These are phyloP conservation scores for Saturnispora saitoi DNA, from an alignment of 805 yeast genomes.

Conservation along the genomic window DNA sequence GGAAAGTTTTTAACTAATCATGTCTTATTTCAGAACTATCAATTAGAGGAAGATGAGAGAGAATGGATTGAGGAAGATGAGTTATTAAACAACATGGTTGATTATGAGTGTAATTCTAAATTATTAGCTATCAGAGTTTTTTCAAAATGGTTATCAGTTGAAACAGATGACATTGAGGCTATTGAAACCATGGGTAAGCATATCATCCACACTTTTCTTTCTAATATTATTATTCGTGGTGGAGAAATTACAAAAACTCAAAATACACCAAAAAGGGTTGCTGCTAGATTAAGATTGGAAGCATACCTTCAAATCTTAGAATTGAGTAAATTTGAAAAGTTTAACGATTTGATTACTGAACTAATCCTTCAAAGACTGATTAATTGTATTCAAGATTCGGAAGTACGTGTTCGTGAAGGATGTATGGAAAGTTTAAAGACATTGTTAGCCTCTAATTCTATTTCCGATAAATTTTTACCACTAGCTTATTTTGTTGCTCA, in stretches of 20 bases:
- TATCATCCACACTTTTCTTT: conserved; percentile 50
- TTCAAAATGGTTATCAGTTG: conserved; percentile 43
- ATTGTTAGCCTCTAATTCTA: conserved; percentile 38
- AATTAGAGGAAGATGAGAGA: conserved; percentile 24
- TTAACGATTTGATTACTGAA: conserved; percentile 45
- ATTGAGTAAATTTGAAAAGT: conserved; percentile 47
- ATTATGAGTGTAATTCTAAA: conserved; percentile 21
- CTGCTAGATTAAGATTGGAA: conserved; percentile 51
- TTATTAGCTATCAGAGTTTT: conserved; percentile 43
- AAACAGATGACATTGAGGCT: conserved; percentile 31
- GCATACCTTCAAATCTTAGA: conserved; percentile 64
- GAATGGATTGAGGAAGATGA: conserved; percentile 25
- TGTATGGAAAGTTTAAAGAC: conserved; percentile 46
- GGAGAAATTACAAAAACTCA: conserved; percentile 61
- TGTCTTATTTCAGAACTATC: conserved; percentile 46
- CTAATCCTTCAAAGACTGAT: conserved; percentile 44
- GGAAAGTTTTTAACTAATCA: conserved; percentile 54
- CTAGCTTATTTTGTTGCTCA: conserved; percentile 65
- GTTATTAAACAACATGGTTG: conserved; percentile 8
- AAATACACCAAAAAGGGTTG: conserved; percentile 52
- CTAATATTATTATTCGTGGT: conserved; percentile 59
- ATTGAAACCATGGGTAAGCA: conserved; percentile 45
- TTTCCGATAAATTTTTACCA: conserved; percentile 61
- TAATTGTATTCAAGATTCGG: conserved; percentile 60
- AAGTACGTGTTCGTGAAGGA: conserved; percentile 42